Percentiles rank a stretch among this genome's conserved stretches.
Conservation (phyloP, 163 green algal species). For the Chlamydomonas reinhardtii region DNA sequence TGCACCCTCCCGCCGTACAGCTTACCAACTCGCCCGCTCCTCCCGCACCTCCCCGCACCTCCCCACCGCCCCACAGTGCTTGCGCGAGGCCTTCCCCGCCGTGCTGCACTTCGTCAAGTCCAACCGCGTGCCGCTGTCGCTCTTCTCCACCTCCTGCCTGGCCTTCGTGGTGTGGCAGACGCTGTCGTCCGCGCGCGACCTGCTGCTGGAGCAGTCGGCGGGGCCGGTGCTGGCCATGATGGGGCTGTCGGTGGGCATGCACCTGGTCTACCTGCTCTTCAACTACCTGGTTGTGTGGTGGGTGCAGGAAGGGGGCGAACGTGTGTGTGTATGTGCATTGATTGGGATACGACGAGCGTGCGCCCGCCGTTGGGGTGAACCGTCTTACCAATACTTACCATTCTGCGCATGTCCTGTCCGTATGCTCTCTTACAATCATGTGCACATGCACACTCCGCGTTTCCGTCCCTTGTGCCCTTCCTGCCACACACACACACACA, state of each 20-base stretch:
- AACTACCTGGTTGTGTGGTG: conserved; percentile 57
- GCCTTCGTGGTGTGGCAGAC: conserved; percentile 80
- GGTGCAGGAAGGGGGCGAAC: neutral
- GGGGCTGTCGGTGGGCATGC: conserved; percentile 40
- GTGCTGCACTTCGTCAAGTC: conserved; percentile 46
- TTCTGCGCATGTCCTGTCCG: too few species aligned
- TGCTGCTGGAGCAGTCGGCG: conserved; percentile 52
- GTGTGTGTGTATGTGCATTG: too few species aligned
- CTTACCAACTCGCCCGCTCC: neutral
- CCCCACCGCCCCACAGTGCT: neutral
- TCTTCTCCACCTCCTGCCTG: conserved; percentile 65
- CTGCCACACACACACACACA: too few species aligned
- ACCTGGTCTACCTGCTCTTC: conserved; percentile 60
- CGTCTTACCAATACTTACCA: too few species aligned
- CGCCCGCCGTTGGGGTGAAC: too few species aligned
- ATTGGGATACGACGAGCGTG: too few species aligned
- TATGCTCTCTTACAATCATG: too few species aligned
- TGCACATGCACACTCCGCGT: too few species aligned
- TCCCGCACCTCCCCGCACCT: neutral
- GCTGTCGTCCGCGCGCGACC: conserved; percentile 57
- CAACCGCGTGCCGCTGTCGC: conserved; percentile 48
- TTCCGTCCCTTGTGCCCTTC: too few species aligned
- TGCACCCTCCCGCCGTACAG: too few species aligned
- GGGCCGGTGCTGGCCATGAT: conserved; percentile 54
- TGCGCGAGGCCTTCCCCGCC: conserved; percentile 12